These are phyloP conservation scores for Ceratocystis cacaofunesta DNA, from an alignment of 2,329 filamentous ascomycete genomes.

Conservation along the genomic window DNA sequence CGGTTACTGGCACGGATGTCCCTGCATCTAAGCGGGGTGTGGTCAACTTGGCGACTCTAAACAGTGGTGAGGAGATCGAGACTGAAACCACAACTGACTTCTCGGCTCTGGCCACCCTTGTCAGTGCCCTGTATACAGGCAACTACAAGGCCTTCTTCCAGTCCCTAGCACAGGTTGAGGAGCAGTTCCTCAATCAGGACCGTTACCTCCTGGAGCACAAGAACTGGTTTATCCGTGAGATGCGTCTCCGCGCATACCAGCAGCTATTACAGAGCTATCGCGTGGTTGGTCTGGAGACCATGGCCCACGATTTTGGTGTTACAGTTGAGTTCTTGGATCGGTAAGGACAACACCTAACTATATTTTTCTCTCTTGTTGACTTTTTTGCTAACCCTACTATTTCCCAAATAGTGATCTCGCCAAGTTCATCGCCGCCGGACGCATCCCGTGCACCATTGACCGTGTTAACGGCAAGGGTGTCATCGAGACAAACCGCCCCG, in stretches of 20 bases:
- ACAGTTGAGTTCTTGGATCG: constrained; percentile 91
- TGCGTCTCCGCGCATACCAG: constrained; percentile 91
- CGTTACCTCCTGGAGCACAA: constrained; percentile 93
- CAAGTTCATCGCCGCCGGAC: constrained; percentile 88
- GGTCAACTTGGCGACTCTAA: constrained; percentile 79
- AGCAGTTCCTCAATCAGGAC: constrained; percentile 84
- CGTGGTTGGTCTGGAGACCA: constrained; percentile 89
- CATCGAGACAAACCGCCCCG: constrained; percentile 93
- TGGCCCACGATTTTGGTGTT: constrained; percentile 94
- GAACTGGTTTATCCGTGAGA: constrained; percentile 95
- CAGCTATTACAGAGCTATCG: constrained; percentile 95
- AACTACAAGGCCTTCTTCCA: constrained; percentile 91
- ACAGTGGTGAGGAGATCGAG: constrained; percentile 46
- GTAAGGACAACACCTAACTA: constrained; percentile 36
- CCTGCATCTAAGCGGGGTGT: constrained; percentile 32
- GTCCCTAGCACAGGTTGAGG: constrained; percentile 77
- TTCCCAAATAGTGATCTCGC: constrained; percentile 58
- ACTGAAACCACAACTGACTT: constrained; percentile 81
- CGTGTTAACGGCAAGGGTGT: constrained; percentile 90
- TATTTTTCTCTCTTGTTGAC: background rate
- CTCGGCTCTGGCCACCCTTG: constrained; percentile 69
- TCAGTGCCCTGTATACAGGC: constrained; percentile 82
- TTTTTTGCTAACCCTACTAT: background rate
- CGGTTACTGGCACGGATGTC: constrained; percentile 31
- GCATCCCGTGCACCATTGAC: constrained; percentile 94